Percentiles rank a stretch among this genome's conserved stretches.
Evolutionary conservation across 495 filamentous ascomycete genomes (phyloP).

Genomic region (Penicillium argentinense): DNA sequence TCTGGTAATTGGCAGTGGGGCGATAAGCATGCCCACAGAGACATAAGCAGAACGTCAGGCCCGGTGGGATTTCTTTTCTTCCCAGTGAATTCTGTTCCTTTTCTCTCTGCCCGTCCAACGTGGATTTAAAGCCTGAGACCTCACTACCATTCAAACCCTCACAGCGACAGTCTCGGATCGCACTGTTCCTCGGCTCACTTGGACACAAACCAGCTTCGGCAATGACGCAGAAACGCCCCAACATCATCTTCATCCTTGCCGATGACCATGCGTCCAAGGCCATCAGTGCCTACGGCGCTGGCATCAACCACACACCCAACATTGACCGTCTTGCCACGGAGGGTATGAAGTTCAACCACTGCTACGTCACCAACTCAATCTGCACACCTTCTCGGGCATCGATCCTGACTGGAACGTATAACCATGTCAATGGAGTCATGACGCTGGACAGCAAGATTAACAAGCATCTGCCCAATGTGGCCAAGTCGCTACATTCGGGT

Average conservation of each 20-base stretch:
- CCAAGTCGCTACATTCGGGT: slow-evolving; percentile 36
- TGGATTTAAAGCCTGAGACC: too few species aligned
- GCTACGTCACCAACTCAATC: slow-evolving; percentile 48
- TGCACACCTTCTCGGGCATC: slow-evolving; percentile 45
- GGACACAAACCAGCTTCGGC: too few species aligned
- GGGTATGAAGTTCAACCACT: slow-evolving; percentile 47
- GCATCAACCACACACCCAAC: slow-evolving; percentile 46
- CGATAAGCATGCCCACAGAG: too few species aligned
- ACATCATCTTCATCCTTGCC: slow-evolving; percentile 49
- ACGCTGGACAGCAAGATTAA: slow-evolving; percentile 43
- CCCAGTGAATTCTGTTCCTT: too few species aligned
- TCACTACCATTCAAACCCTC: too few species aligned
- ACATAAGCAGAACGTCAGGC: too few species aligned
- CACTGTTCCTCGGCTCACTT: too few species aligned
- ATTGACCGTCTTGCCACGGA: slow-evolving; percentile 41
- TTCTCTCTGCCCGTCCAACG: too few species aligned
- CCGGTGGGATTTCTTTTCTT: too few species aligned
- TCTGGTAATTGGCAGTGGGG: too few species aligned
- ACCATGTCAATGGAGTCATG: slow-evolving; percentile 45
- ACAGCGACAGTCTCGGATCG: too few species aligned
- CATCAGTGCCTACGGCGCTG: slow-evolving; percentile 39
- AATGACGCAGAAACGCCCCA: slow-evolving; percentile 24
- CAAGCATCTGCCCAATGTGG: slow-evolving; percentile 43
- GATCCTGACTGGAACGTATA: slow-evolving; percentile 44
- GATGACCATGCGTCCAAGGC: slow-evolving; percentile 49